Evolutionary conservation across 345 rosid species (phyloP), one percentile per base, ranked within the genome.

Genomic region (Corymbia maculata): DNA sequence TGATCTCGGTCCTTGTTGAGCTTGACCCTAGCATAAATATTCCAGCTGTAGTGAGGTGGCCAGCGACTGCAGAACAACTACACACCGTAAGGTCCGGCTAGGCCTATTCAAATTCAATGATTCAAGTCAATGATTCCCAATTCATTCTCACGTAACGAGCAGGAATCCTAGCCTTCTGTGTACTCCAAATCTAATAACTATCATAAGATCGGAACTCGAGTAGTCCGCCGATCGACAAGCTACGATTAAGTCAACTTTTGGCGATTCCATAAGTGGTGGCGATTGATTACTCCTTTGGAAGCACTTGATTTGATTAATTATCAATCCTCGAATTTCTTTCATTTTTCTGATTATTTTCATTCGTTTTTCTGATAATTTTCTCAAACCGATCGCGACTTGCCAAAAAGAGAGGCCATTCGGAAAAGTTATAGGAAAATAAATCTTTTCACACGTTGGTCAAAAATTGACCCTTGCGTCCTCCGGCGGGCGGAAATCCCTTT

Each of bases 21-120:
- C 3, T 32, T 30, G 79, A 32, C 32, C 17, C 19, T 15, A 32
- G 13, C 45, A 70, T 17, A 17, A 70, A 32, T 13, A 32, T 19
- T 42, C 28, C 28, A 21, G 7, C 28, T 42, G 19, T 14, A 10
- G 0, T 3, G 1, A 42, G 49, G 14, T 5, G 8, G 28, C 42
- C 0, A 2, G 13, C 2, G 13, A 2, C 6, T 4, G 13, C 1
- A 8, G 36, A 42, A 75, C 14, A 10, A 19, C 82, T 9, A 21
- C 9, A 1, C 4, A 10, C 6, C 49, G 6, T 42, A 17, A 75
- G 26, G 28, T 57, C 14, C 5, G 0, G 22, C 1, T 19, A 55
- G 9, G 11, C 61, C 12, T 55, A 55, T 55, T 55, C 61, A 55
- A 55, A 55, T 12, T 55, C 5, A 26, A 55, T 55, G 61, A 55